These are phyloP conservation scores for Solanum megistacrolobum DNA, from an alignment of 257 asterid genomes.

Conservation along the genomic window DNA sequence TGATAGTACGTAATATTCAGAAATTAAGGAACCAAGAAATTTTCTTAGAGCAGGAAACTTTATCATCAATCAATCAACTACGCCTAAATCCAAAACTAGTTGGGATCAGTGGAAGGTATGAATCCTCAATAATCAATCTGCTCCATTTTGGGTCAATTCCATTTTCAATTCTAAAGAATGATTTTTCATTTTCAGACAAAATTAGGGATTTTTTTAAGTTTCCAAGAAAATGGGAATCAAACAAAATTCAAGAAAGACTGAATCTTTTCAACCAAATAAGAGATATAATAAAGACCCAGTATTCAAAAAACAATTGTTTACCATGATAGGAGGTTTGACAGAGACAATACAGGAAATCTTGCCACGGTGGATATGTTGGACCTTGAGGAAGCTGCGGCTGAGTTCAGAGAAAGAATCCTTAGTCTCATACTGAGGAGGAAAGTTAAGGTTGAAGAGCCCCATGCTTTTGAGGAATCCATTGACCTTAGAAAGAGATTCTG, in stretches of 20 bases:
- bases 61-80: not conserved
- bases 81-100: not conserved
- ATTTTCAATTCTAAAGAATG: not conserved
- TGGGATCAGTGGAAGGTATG: not conserved
- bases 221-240: not conserved
- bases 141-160: not conserved
- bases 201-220: not conserved
- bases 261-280: not conserved
- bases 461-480: constrained; percentile 2
- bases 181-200: not conserved
- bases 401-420: constrained; percentile 53
- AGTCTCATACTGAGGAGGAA: constrained; percentile 27
- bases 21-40: not conserved
- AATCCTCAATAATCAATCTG: not conserved
- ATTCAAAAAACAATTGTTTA: not conserved
- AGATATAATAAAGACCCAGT: not conserved
- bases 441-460: constrained; percentile 17
- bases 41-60: not conserved
- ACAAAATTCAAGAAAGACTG: not conserved
- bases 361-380: constrained; percentile 39
- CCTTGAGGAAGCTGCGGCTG: constrained; percentile 45
- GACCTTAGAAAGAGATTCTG: not conserved
- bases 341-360: constrained; percentile 57
- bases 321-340: constrained; percentile 57
- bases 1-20: not conserved